Evolutionary conservation across 768 basidiomycete species (phyloP).

Genomic region (Chalciporus piperatus): DNA sequence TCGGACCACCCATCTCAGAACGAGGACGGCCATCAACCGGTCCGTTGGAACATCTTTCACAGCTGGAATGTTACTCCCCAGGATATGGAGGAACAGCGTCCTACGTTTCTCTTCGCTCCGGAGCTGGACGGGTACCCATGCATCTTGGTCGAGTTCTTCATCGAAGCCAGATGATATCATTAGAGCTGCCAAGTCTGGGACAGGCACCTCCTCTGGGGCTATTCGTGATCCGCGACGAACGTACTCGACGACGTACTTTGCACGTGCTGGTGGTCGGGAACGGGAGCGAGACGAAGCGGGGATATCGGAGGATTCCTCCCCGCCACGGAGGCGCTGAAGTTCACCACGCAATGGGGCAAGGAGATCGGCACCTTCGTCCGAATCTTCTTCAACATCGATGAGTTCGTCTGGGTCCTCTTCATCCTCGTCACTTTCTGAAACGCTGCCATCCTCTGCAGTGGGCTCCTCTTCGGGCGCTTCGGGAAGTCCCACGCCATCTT

Average conservation of each 20-base stretch:
- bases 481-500: constrained; percentile 64
- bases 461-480: constrained; percentile 21
- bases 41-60: constrained; percentile 48
- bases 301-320: constrained; percentile 34
- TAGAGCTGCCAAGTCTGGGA: constrained; percentile 48
- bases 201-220: constrained; percentile 52
- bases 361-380: constrained; percentile 46
- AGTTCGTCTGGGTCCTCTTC: constrained; percentile 58
- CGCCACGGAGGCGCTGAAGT: constrained; percentile 52
- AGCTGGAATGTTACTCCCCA: constrained; percentile 51
- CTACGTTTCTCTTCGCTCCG: constrained; percentile 50
- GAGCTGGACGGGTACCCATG: constrained; percentile 45
- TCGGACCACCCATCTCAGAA: constrained; percentile 60
- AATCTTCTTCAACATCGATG: constrained; percentile 66
- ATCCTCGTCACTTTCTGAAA: constrained; percentile 27
- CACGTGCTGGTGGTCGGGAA: constrained; percentile 11
- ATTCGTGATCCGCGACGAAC: constrained; percentile 68
- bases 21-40: constrained; percentile 49
- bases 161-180: constrained; percentile 38
- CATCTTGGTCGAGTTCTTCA: constrained; percentile 18
- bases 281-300: constrained; percentile 33
- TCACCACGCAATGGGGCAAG: constrained; percentile 70
- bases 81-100: constrained; percentile 50
- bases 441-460: constrained; percentile 18
- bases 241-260: constrained; percentile 49